These are phyloP conservation scores for Euryodendron excelsum DNA, from an alignment of 148 eudicot genomes.

Conservation along the genomic window DNA sequence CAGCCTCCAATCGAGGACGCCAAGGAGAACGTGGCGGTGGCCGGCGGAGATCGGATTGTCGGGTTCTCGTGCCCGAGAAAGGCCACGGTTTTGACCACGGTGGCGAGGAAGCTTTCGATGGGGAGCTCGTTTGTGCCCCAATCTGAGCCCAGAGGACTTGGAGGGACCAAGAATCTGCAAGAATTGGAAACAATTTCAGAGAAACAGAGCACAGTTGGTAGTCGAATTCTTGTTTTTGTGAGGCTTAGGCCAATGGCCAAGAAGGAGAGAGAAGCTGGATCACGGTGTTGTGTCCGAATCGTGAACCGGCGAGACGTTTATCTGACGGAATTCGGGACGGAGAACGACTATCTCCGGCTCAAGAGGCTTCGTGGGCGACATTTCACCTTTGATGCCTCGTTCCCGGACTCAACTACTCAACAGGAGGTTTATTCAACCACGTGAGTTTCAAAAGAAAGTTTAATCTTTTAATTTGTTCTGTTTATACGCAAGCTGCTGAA, in stretches of 20 bases:
- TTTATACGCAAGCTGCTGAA: neutral
- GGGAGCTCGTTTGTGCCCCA: no score
- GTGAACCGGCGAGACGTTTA: slow-evolving; percentile 71
- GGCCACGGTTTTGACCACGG: slow-evolving; percentile 31
- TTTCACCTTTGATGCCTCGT: slow-evolving; percentile 83
- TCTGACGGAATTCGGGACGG: slow-evolving; percentile 66
- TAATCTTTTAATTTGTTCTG: neutral
- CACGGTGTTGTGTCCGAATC: slow-evolving; percentile 59
- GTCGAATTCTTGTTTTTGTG: slow-evolving; percentile 77
- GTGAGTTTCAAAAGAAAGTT: slow-evolving; percentile 40
- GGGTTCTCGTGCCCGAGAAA: slow-evolving; percentile 59
- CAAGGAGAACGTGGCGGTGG: slow-evolving; percentile 47
- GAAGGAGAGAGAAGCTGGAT: slow-evolving; percentile 68
- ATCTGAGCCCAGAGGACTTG: slow-evolving; percentile 25
- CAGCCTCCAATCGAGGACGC: slow-evolving; percentile 41
- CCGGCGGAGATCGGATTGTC: slow-evolving; percentile 38
- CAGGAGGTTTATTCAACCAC: slow-evolving; percentile 77
- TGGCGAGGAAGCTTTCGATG: slow-evolving; percentile 68
- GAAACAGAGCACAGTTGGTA: slow-evolving; percentile 18
- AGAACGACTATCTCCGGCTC: slow-evolving; percentile 76
- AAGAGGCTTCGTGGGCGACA: slow-evolving; percentile 87
- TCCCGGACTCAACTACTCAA: slow-evolving; percentile 68
- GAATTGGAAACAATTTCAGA: slow-evolving; percentile 39
- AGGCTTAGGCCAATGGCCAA: slow-evolving; percentile 83
- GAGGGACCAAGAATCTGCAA: slow-evolving; percentile 30